Evolutionary conservation across 1,284 basidiomycete genomes (phyloP), one percentile per base, ranked within the genome.

Genomic region (Peniophora sp.): DNA sequence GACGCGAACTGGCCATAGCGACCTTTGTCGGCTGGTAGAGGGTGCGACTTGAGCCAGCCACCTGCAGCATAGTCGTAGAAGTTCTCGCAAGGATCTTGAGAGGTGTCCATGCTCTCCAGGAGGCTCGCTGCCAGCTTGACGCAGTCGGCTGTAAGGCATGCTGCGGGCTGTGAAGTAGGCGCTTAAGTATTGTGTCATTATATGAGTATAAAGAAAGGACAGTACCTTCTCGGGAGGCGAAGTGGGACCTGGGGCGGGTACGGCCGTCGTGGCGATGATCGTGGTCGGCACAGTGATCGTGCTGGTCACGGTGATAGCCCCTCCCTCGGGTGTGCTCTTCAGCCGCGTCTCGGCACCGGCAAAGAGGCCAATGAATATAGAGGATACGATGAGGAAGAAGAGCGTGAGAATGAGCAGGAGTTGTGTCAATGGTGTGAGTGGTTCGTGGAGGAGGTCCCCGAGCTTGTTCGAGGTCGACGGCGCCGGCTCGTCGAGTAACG

Each of bases 31-130:
- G 89, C 83, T 2, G 94, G 93, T 48, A 97, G 77, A 22, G 89
- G 86, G 63, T 95, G 83, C 0, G 73, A 69, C 48, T 78, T 78
- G 23, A 88, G 73, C 93, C 93, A 97, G 22, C 91, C 91, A 20
- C 90, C 90, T 59, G 80, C 81, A 89, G 92, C 82, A 68, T 88
- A 99, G 56, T 87, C 79, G 65, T 96, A 97, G 65, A 98, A 98
- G 68, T 95, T 87, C 58, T 97, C 90, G 69, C 96, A 99, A 0
- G 96, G 96, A 65, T 98, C 91, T 57, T 89, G 77, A 2, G 83
- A 74, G 12, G 78, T 77, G 65, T 99, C 94, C 46, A 99, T 71
- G 2, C 83, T 83, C 22, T 83, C 80, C 23, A 98, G 71, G 53
- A 99, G 87, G 1, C 83, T 79, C 2, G 91, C 87, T 3, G 96